Evolutionary conservation across 2,329 filamentous ascomycete genomes (phyloP), one percentile per base, ranked within the genome.

Genomic region (Fonsecaea monophora): DNA sequence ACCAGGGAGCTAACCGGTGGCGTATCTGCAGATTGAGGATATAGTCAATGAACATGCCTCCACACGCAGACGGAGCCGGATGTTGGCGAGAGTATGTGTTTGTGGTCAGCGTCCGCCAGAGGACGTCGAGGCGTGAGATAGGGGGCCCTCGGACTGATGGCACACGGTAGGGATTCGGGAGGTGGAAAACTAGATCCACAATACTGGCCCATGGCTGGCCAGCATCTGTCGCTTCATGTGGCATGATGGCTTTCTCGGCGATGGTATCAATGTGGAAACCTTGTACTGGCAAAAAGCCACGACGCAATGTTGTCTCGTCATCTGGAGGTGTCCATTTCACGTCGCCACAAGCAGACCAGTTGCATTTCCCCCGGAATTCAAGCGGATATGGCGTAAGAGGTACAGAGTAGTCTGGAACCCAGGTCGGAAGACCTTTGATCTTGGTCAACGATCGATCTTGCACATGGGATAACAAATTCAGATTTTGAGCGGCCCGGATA

Each of bases 21-120:
- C 61, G 61, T 30, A 64, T 64, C 42, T 64, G 61, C 54, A 64
- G 34, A 32, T 62, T 62, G 37, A 62, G 60, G 10, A 62, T 56
- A 37, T 62, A 62, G 53, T 62, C 60, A 53, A 62, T 34, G 60
- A 62, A 62, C 9, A 62, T 37, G 18, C 25, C 15, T 30, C 60
- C 60, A 48, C 60, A 62, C 30, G 56, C 60, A 35, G 37, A 32
- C 18, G 60, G 60, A 13, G 60, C 60, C 12, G 60, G 60, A 38
- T 62, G 60, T 56, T 62, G 60, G 8, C 60, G 60, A 15, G 60
- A 55, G 21, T 62, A 62, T 30, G 60, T 62, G 38, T 62, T 62
- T 35, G 60, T 62, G n/a, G 60, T 62, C 7, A 62, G 60, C 38
- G 60, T 62, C 8, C 60, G 60, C 60, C 60, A 62, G 50, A 62